These are phyloP conservation scores for Excoecaria cochinchinensis DNA, from an alignment of 345 rosid species.

Conservation along the genomic window DNA sequence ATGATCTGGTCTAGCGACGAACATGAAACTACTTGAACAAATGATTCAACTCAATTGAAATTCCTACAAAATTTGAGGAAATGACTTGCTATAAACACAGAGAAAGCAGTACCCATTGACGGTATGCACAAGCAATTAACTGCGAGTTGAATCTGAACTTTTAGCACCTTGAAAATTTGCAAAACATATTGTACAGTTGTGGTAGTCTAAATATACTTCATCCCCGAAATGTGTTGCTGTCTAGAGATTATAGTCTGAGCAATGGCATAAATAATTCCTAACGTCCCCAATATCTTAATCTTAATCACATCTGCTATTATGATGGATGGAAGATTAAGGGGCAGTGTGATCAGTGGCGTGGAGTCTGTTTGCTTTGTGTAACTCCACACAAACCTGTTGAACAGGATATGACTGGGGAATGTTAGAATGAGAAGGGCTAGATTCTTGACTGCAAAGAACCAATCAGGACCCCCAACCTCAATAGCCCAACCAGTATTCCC, in stretches of 20 bases:
- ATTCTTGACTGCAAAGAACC: slow-evolving; percentile 92
- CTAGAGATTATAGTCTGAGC: slow-evolving; percentile 86
- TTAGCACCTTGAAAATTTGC: slow-evolving; percentile 36
- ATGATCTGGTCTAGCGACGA: background rate
- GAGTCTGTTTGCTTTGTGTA: slow-evolving; percentile 62
- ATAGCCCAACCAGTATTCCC: slow-evolving; percentile 89
- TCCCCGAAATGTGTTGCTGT: slow-evolving; percentile 86
- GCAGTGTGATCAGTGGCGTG: slow-evolving; percentile 67
- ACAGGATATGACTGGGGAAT: slow-evolving; percentile 86
- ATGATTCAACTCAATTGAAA: background rate
- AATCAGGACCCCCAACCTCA: slow-evolving; percentile 88
- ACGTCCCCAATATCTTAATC: slow-evolving; percentile 73
- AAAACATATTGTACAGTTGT: slow-evolving; percentile 38
- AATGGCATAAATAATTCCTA: slow-evolving; percentile 78
- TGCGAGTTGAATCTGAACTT: slow-evolving; percentile 20
- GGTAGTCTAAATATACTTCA: slow-evolving; percentile 73
- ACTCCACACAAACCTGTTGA: slow-evolving; percentile 91
- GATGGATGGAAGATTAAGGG: slow-evolving; percentile 86
- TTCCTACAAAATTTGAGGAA: background rate
- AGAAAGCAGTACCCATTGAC: slow-evolving; percentile 3
- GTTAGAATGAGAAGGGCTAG: slow-evolving; percentile 82
- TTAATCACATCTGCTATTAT: slow-evolving; percentile 81
- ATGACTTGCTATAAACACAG: slow-evolving; percentile 19
- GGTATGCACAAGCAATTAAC: background rate
- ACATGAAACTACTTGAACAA: background rate